Base-by-base conservation (phyloP, 2,329 filamentous ascomycete genomes). In the Penicillium oxalicum region DNA sequence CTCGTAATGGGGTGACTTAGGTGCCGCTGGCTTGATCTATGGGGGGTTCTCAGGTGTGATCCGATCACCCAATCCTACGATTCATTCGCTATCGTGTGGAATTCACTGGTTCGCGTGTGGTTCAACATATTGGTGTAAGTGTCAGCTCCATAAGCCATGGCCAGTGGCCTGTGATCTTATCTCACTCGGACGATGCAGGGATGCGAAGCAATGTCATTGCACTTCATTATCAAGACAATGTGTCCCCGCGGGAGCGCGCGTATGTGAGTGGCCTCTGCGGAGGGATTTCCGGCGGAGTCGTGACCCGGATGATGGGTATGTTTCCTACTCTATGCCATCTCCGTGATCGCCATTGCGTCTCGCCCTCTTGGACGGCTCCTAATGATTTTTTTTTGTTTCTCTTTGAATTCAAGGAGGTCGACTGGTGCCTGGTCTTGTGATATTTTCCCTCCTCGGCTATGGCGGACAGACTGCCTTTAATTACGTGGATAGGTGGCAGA, bases 51-150 rank as follows among this genome's bases (percentile, higher is more conserved):
- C 79, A 33, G 90, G 88, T 27, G 84, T 94, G 40, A 68, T 91
- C 41, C 79, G 82, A 49, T 84, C 85, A 13, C 77, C 74, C 24
- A 80, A 87, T 4, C 77, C 80, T 4, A 65, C 82, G 2, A 69
- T 91, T 5, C 91, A 89, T 70, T 84, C 88, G 0, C 58, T 85
- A 9, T 78, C 84, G 34, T 83, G 85, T 24, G 86, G 88, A 13
- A 74, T 88, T 36, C 89, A 95, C 70, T 95, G 88, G 81, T 88
- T 88, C 68, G 77, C 81, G 37, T 77, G 94, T 35, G 88, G 88
- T 33, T 81, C 79, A 40, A 86, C 81, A 12, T 96, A 84, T 65
- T 91, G 84, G 77, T 84, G 86, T 83, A 74, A 62, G 80, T 70
- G 37, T 12, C n/a, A 40, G n/a, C 37, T 27, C 41, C 47, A 13